Evolutionary conservation across 352 stramenopile species (phyloP).

Genomic region (Peronospora belbahrii): DNA sequence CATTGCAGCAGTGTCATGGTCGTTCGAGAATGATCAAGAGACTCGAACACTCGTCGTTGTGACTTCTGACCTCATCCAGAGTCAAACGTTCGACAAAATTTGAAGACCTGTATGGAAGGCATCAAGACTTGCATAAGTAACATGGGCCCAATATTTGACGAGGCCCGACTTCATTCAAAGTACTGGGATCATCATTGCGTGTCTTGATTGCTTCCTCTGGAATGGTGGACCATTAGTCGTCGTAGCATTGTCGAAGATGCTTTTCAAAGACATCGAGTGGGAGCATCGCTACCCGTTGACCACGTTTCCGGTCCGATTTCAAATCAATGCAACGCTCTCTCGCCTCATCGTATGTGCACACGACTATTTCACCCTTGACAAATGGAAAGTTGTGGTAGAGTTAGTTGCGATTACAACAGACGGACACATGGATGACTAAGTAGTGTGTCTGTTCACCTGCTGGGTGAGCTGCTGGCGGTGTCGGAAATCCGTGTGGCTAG

Average conservation of each 20-base stretch:
- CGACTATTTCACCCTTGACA: slow-evolving; percentile 32
- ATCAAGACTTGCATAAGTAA: slow-evolving; percentile 7
- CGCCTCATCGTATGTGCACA: slow-evolving; percentile 50
- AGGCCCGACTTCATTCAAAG: neutral
- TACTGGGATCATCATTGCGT: slow-evolving; percentile 10
- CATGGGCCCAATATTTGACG: slow-evolving; percentile 7
- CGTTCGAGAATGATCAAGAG: slow-evolving; percentile 19
- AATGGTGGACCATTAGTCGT: slow-evolving; percentile 5
- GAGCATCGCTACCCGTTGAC: slow-evolving; percentile 39
- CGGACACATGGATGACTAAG: neutral
- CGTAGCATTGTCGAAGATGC: slow-evolving; percentile 17
- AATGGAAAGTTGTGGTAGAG: neutral
- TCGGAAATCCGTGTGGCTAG: slow-evolving; percentile 45
- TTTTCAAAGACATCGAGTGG: slow-evolving; percentile 37
- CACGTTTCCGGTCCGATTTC: slow-evolving; percentile 42
- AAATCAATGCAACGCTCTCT: slow-evolving; percentile 33
- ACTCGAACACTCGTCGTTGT: neutral
- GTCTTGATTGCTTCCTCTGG: slow-evolving; percentile 7
- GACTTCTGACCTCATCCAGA: slow-evolving; percentile 9
- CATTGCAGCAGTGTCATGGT: slow-evolving; percentile 13
- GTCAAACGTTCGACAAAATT: slow-evolving; percentile 5
- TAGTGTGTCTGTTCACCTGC: slow-evolving; percentile 25
- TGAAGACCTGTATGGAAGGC: slow-evolving; percentile 18
- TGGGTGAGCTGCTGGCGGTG: slow-evolving; percentile 46
- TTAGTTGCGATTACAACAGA: neutral